Evolutionary conservation across 2,329 filamentous ascomycete genomes (phyloP).

Genomic region (Beauveria caledonica): DNA sequence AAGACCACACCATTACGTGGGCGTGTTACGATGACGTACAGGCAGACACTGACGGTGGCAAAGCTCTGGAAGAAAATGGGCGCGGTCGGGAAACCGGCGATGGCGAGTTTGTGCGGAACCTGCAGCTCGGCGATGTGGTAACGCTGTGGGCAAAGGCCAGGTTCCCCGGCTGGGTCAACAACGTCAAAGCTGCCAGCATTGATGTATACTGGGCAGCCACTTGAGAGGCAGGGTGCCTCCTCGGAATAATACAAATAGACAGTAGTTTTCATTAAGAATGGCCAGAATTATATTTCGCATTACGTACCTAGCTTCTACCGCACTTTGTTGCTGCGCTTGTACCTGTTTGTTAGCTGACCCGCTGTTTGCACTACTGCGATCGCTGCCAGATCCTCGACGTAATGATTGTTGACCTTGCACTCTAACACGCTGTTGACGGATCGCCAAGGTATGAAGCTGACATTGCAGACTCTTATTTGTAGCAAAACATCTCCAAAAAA

Average conservation of each 20-base stretch:
- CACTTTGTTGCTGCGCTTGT: background rate
- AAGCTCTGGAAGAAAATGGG: constrained; percentile 33
- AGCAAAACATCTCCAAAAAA: background rate
- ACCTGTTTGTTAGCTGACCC: background rate
- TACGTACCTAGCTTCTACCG: background rate
- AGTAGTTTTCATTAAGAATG: background rate
- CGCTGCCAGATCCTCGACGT: background rate
- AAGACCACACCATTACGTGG: constrained; percentile 45
- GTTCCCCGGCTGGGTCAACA: constrained; percentile 46
- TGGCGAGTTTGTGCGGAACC: constrained; percentile 46
- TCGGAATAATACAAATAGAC: background rate
- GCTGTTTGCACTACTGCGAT: background rate
- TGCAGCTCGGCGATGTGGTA: constrained; percentile 52
- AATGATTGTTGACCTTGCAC: background rate
- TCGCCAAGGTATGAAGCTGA: background rate
- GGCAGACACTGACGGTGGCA: constrained; percentile 32
- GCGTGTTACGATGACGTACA: constrained; percentile 39
- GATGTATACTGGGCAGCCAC: constrained; percentile 51
- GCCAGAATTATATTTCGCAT: background rate
- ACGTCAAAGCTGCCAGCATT: constrained; percentile 40
- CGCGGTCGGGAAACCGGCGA: constrained; percentile 42
- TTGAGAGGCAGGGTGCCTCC: background rate
- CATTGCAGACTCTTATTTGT: background rate
- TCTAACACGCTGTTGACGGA: background rate
- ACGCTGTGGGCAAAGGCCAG: constrained; percentile 54